Evolutionary conservation across 306 rosid genomes (phyloP).

Genomic region (Cicer judaicum): DNA sequence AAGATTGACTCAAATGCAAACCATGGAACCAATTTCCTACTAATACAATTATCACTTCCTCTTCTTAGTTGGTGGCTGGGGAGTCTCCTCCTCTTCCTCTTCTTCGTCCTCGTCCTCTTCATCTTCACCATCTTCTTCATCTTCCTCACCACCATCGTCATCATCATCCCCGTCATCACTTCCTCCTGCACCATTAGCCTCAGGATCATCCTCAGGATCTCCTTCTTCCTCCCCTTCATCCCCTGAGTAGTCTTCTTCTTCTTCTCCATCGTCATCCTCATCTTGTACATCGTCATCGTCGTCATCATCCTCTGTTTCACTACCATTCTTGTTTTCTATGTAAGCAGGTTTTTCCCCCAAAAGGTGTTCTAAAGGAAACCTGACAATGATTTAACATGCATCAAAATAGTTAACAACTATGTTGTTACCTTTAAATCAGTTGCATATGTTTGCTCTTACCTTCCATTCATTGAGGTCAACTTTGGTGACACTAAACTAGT

Average conservation of each 20-base stretch:
- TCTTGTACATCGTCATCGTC: slow-evolving; percentile 48
- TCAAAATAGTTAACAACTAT: slow-evolving; percentile 19
- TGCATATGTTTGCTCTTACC: slow-evolving; percentile 48
- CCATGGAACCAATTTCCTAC: slow-evolving; percentile 41
- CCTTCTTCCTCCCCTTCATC: slow-evolving; percentile 59
- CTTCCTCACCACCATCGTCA: slow-evolving; percentile 37
- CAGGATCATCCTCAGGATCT: slow-evolving; percentile 60
- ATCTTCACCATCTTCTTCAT: background rate
- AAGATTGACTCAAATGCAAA: slow-evolving; percentile 37
- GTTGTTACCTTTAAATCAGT: slow-evolving; percentile 15
- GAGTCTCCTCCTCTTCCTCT: slow-evolving; percentile 49
- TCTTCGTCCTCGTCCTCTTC: slow-evolving; percentile 42
- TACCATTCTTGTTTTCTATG: slow-evolving; percentile 53
- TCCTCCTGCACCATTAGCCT: slow-evolving; percentile 64
- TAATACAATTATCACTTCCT: slow-evolving; percentile 48
- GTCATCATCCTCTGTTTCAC: slow-evolving; percentile 63
- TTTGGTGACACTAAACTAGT: slow-evolving; percentile 38
- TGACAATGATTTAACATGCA: slow-evolving; percentile 37
- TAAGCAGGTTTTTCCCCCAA: slow-evolving; percentile 42
- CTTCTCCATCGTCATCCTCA: slow-evolving; percentile 59
- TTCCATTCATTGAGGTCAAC: slow-evolving; percentile 52
- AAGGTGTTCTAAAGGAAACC: slow-evolving; percentile 58
- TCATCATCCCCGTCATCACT: slow-evolving; percentile 58
- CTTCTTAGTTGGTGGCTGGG: slow-evolving; percentile 58
- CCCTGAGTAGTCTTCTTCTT: slow-evolving; percentile 54